Evolutionary conservation across 495 filamentous ascomycete species (phyloP).

Genomic region (Cercophora newfieldiana): DNA sequence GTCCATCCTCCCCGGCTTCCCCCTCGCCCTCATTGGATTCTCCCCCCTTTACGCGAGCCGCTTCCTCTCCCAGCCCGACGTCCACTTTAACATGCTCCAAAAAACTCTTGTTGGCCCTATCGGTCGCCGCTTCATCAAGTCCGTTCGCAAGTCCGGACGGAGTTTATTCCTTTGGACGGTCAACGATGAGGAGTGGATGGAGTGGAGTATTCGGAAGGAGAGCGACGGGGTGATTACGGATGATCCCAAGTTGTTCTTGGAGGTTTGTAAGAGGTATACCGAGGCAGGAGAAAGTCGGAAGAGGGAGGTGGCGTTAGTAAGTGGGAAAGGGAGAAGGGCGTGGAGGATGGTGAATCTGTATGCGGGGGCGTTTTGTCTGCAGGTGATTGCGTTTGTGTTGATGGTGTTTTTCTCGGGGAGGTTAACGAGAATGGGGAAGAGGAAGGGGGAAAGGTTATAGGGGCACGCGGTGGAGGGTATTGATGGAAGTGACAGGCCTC

Average conservation of each 20-base stretch:
- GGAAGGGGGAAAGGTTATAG: background rate
- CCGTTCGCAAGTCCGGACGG: conserved; percentile 54
- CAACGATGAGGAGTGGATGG: conserved; percentile 72
- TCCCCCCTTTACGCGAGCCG: conserved; percentile 66
- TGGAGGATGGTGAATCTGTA: conserved; percentile 18
- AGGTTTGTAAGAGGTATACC: conserved; percentile 39
- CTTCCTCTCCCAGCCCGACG: conserved; percentile 61
- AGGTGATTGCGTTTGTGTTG: conserved; percentile 19
- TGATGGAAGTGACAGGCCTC: too few relatives aligned
- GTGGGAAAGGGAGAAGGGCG: background rate
- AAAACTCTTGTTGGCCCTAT: conserved; percentile 61
- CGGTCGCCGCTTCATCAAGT: conserved; percentile 63
- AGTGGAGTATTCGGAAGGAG: conserved; percentile 58
- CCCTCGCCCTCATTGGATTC: conserved; percentile 71
- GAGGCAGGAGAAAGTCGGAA: conserved; percentile 6
- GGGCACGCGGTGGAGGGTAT: too few relatives aligned
- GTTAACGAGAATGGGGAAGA: conserved; percentile 1
- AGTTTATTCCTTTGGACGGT: conserved; percentile 82
- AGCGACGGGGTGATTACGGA: conserved; percentile 60
- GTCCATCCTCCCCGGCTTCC: conserved; percentile 65
- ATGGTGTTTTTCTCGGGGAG: conserved; percentile 21
- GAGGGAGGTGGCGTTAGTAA: background rate
- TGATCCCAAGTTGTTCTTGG: conserved; percentile 49
- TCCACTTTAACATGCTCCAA: conserved; percentile 76
- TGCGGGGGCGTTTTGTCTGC: conserved; percentile 21